Conservation (phyloP, 2,329 filamentous ascomycete genomes). For the Fusarium pilosicola region DNA sequence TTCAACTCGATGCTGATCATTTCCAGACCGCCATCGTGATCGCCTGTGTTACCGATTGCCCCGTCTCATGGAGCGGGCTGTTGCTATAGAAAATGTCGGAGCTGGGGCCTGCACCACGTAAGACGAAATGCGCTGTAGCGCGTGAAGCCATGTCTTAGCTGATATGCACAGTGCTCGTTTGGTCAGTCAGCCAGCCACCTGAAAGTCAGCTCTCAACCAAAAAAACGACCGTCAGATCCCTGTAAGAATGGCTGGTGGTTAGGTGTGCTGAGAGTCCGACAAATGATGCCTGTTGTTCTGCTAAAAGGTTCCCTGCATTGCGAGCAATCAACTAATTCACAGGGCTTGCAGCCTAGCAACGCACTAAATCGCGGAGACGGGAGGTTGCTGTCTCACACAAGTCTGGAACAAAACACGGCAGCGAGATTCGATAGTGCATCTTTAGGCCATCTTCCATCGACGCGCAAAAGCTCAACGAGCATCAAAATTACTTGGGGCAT, state of each 20-base stretch:
- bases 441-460: background rate
- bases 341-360: background rate
- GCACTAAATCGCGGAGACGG: background rate
- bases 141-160: background rate
- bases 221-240: background rate
- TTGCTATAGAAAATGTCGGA: background rate
- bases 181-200: conserved; percentile 1
- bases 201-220: background rate
- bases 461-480: background rate
- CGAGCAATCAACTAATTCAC: background rate
- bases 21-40: background rate
- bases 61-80: background rate
- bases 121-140: background rate
- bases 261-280: background rate
- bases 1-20: background rate
- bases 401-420: background rate
- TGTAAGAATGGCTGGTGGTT: background rate
- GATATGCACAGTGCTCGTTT: background rate
- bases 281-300: background rate
- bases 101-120: background rate
- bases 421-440: background rate
- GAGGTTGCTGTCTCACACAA: background rate
- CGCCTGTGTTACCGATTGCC: background rate
- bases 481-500: too few species aligned
- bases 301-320: background rate